Evolutionary conservation across 1,139 yeast genomes (phyloP).

Genomic region (Yamadazyma taylorii): DNA sequence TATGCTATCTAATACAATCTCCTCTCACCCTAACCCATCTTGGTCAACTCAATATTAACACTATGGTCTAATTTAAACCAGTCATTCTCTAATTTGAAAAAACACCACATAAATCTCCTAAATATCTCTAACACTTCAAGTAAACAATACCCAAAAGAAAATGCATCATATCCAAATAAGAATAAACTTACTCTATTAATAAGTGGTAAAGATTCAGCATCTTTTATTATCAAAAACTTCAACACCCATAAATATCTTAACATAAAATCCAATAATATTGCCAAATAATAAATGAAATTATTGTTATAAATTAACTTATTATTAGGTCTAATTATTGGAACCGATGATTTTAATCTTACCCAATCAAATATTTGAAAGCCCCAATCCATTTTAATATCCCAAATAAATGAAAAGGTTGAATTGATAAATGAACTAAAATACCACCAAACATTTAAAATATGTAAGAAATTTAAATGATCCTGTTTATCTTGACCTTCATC

Average conservation of each 20-base stretch:
- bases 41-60: slow-evolving; percentile 21
- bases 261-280: slow-evolving; percentile 57
- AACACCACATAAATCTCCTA: slow-evolving; percentile 89
- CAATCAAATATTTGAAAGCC: slow-evolving; percentile 56
- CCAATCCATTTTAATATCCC: slow-evolving; percentile 96
- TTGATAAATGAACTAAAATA: slow-evolving; percentile 54
- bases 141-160: slow-evolving; percentile 58
- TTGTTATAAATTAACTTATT: slow-evolving; percentile 21
- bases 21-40: slow-evolving; percentile 11
- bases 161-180: slow-evolving; percentile 46
- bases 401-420: slow-evolving; percentile 73
- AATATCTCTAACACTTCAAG: slow-evolving; percentile 72
- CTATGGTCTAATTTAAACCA: slow-evolving; percentile 38
- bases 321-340: slow-evolving; percentile 20
- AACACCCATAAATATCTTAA: slow-evolving; percentile 78
- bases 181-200: slow-evolving; percentile 26
- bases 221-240: slow-evolving; percentile 40
- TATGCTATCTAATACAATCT: no score
- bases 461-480: slow-evolving; percentile 13
- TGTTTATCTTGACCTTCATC: slow-evolving; percentile 12
- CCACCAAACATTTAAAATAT: slow-evolving; percentile 43
- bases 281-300: slow-evolving; percentile 44
- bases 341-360: slow-evolving; percentile 13
- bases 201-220: slow-evolving; percentile 19
- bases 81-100: slow-evolving; percentile 81